A percentile compares a stretch with the other conserved stretches of the same genome.
Conservation (phyloP, 805 yeast species). For the Wickerhamiella vanderwaltii region DNA sequence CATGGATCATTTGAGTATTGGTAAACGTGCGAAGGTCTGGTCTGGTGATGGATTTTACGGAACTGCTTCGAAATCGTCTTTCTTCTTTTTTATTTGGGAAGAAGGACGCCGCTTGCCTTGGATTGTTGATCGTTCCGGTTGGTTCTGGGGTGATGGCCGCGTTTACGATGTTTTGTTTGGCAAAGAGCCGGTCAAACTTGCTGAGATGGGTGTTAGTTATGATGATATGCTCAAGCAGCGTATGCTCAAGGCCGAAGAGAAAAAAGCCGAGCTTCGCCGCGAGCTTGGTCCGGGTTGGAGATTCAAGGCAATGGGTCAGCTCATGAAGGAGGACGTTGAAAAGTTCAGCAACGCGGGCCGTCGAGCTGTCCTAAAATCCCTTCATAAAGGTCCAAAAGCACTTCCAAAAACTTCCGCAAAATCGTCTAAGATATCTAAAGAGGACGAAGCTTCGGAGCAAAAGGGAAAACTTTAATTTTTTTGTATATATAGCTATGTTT, state of each 20-base stretch:
- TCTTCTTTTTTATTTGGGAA: constrained; percentile 62
- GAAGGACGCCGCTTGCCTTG: constrained; percentile 45
- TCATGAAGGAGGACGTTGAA: constrained; percentile 35
- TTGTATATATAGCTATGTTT: too few relatives aligned
- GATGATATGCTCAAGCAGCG: constrained; percentile 45
- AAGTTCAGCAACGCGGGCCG: constrained; percentile 22
- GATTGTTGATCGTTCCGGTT: constrained; percentile 74
- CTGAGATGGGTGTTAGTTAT: constrained; percentile 56
- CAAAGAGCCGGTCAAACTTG: constrained; percentile 61
- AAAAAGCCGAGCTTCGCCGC: constrained; percentile 38
- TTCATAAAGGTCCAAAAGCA: constrained; percentile 2
- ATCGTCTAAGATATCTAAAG: constrained; percentile 15
- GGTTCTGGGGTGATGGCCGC: constrained; percentile 89
- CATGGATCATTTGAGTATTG: constrained; percentile 40
- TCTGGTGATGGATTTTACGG: constrained; percentile 86
- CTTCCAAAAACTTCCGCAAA: constrained; percentile 11
- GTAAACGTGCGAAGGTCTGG: constrained; percentile 56
- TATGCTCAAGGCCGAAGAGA: constrained; percentile 36
- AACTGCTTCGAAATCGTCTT: constrained; percentile 59
- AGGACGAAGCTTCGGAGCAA: too few relatives aligned
- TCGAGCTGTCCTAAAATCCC: constrained; percentile 18
- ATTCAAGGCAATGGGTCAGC: constrained; percentile 36
- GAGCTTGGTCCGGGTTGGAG: constrained; percentile 53
- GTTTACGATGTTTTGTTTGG: constrained; percentile 74
- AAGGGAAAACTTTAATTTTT: too few relatives aligned